phyloP scores from a whole-genome alignment of 2,329 filamentous ascomycete genomes.

The Colletotrichum echinochloae region DNA sequence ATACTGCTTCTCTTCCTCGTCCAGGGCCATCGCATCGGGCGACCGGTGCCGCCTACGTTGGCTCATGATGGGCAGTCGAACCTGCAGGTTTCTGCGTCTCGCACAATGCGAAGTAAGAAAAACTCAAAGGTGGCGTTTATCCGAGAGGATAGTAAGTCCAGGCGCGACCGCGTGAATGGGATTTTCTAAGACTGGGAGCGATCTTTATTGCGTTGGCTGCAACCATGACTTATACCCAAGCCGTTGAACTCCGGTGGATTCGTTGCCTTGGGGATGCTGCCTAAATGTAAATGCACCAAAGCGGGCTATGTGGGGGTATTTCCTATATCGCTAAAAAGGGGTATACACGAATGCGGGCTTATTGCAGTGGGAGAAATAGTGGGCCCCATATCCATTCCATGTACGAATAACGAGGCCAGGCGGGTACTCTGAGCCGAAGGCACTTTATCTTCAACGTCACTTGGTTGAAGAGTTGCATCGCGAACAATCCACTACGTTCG shows the following conservation, averaged over 20 bases:
- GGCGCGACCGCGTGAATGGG: background rate
- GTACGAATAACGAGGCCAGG: background rate
- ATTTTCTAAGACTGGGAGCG: too few relatives aligned
- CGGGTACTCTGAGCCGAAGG: background rate
- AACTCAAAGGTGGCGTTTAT: too few relatives aligned
- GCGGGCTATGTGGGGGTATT: background rate
- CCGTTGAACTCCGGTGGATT: slow-evolving; percentile 9
- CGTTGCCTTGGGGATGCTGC: slow-evolving; percentile 41
- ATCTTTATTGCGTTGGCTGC: background rate
- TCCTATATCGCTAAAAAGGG: background rate
- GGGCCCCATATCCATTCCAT: background rate
- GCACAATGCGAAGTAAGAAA: background rate
- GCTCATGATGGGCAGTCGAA: slow-evolving; percentile 48
- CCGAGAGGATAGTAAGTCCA: too few relatives aligned
- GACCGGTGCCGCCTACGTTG: slow-evolving; percentile 45
- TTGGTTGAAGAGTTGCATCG: background rate
- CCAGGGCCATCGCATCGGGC: slow-evolving; percentile 55
- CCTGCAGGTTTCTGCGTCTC: background rate
- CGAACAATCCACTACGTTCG: background rate
- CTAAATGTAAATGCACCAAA: slow-evolving; percentile 19
- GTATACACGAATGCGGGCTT: rapidly evolving
- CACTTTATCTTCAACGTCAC: background rate
- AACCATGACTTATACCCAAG: slow-evolving; percentile 24
- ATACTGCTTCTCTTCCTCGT: slow-evolving; percentile 67
- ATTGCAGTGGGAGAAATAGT: background rate